A percentile compares a stretch with the other conserved stretches of the same genome.
These are phyloP conservation scores for Sporisorium iseilematis-ciliati DNA, from an alignment of 1,284 basidiomycete species.

Conservation along the genomic window DNA sequence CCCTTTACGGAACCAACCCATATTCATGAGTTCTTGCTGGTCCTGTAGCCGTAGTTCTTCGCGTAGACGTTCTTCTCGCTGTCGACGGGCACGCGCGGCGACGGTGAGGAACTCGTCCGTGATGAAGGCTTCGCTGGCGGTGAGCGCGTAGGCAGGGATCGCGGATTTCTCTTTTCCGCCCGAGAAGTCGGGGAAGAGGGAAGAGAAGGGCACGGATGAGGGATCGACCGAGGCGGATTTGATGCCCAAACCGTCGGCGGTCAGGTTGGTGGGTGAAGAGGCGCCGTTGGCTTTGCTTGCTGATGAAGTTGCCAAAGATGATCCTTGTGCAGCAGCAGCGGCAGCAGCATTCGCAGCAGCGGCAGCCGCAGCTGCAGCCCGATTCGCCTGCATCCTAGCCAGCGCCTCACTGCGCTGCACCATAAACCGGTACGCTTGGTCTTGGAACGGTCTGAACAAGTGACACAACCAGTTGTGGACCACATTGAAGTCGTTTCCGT, in stretches of 20 bases:
- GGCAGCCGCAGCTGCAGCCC: conserved; percentile 21
- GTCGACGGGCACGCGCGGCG: conserved; percentile 37
- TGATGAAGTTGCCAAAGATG: neutral
- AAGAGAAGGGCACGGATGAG: conserved; percentile 19
- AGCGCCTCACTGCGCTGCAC: conserved; percentile 41
- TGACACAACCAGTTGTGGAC: conserved; percentile 46
- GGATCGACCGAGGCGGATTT: conserved; percentile 26
- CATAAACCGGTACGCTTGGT: conserved; percentile 55
- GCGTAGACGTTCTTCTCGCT: conserved; percentile 31
- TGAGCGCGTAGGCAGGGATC: conserved; percentile 20
- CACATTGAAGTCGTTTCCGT: conserved; percentile 41
- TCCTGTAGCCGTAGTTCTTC: conserved; percentile 31
- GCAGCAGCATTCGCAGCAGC: conserved; percentile 11
- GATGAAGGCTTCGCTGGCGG: conserved; percentile 26
- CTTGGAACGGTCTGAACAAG: conserved; percentile 48
- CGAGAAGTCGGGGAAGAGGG: conserved; percentile 36
- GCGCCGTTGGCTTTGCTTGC: neutral
- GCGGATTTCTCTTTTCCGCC: conserved; percentile 8
- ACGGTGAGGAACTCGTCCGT: conserved; percentile 51
- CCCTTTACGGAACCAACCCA: conserved; percentile 50
- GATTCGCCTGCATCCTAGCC: conserved; percentile 23
- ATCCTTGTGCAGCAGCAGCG: neutral
- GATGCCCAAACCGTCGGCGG: conserved; percentile 28
- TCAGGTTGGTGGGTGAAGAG: conserved; percentile 14
- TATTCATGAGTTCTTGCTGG: conserved; percentile 46